Conservation (phyloP, 75 land plant genomes). For the Sequoia sempervirens region DNA sequence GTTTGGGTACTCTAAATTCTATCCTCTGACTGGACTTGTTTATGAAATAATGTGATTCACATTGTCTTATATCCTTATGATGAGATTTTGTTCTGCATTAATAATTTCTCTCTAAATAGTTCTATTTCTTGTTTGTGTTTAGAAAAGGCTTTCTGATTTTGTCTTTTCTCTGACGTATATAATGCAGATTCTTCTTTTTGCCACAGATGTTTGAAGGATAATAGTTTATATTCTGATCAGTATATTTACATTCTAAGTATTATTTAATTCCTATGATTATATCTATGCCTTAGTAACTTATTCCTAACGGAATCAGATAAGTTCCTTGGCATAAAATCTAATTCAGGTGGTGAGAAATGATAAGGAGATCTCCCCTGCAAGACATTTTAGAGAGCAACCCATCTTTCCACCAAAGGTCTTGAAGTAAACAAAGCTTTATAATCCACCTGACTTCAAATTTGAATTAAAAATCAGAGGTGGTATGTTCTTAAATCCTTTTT, state of each 20-base stretch:
- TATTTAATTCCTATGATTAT: background rate
- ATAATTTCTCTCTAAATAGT: background rate
- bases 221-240: background rate
- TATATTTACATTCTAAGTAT: background rate
- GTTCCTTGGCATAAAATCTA: background rate
- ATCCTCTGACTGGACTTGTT: background rate
- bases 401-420: background rate
- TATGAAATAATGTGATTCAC: background rate
- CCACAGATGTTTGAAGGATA: background rate
- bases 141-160: background rate
- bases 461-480: background rate
- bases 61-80: background rate
- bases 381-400: background rate
- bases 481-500: background rate
- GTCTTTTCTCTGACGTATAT: background rate
- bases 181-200: background rate
- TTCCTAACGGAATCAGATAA: background rate
- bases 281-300: background rate
- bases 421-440: background rate
- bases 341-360: background rate
- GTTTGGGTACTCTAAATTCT: constrained; percentile 42
- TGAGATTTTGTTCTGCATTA: background rate
- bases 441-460: background rate
- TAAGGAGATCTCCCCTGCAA: background rate
- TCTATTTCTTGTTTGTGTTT: background rate